These are phyloP conservation scores for Parathielavia appendiculata DNA, from an alignment of 495 filamentous ascomycete species.

Conservation along the genomic window DNA sequence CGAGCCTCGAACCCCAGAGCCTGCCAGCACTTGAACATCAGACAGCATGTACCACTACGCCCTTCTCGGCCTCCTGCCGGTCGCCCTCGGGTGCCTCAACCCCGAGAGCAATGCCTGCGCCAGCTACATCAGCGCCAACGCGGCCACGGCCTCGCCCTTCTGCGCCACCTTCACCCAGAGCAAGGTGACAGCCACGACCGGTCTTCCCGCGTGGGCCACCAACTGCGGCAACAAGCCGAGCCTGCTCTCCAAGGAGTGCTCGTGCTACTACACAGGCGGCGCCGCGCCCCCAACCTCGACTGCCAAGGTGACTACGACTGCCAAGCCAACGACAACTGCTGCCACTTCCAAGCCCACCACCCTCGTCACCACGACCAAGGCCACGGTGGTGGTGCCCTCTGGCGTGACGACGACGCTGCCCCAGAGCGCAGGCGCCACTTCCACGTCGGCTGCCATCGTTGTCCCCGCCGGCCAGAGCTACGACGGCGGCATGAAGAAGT, in stretches of 20 bases:
- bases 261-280: slow-evolving; percentile 9
- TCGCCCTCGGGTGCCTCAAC: slow-evolving; percentile 7
- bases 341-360: neutral
- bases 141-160: slow-evolving; percentile 6
- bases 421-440: slow-evolving; percentile 18
- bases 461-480: slow-evolving; percentile 39
- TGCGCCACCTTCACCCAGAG: slow-evolving; percentile 13
- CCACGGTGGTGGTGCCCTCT: neutral
- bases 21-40: neutral
- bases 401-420: slow-evolving; percentile 25
- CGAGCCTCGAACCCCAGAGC: neutral
- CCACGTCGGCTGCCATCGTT: slow-evolving; percentile 23
- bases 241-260: slow-evolving; percentile 13
- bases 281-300: neutral
- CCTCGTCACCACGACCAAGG: slow-evolving; percentile 6
- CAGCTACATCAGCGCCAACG: slow-evolving; percentile 11
- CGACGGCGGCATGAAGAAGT: slow-evolving; percentile 44
- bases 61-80: slow-evolving; percentile 7
- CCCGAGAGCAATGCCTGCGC: slow-evolving; percentile 10
- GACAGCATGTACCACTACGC: slow-evolving; percentile 13
- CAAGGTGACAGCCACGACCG: neutral
- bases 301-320: neutral
- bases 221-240: slow-evolving; percentile 14
- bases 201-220: slow-evolving; percentile 8
- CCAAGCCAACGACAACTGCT: neutral